Conservation (phyloP, 2,329 filamentous ascomycete genomes). For the Paracamarosporium sp. region DNA sequence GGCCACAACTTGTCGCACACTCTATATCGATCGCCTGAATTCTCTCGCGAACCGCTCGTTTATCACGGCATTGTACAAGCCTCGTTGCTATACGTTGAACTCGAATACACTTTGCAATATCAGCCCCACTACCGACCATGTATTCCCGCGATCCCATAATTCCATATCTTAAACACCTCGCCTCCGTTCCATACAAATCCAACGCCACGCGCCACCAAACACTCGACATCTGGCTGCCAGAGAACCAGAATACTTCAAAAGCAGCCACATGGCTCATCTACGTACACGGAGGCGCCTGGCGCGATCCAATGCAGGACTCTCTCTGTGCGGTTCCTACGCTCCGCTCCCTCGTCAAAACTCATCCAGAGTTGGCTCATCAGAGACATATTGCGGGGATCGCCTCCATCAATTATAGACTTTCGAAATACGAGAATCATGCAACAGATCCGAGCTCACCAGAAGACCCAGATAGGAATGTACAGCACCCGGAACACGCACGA, state of each 20-base stretch:
- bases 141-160: conserved; percentile 7
- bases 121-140: conserved; percentile 16
- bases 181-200: conserved; percentile 35
- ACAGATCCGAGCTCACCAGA: conserved; percentile 56
- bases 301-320: conserved; percentile 52
- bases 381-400: conserved; percentile 64
- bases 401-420: conserved; percentile 70
- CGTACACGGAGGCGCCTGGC: conserved; percentile 60
- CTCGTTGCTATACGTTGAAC: too few relatives aligned
- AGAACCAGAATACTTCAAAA: conserved; percentile 27
- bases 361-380: conserved; percentile 12
- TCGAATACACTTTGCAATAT: neutral
- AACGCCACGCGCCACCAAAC: conserved; percentile 46
- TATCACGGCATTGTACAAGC: too few relatives aligned
- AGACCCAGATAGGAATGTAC: conserved; percentile 55
- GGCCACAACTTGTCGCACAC: too few relatives aligned
- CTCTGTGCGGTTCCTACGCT: conserved; percentile 46
- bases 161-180: conserved; percentile 20
- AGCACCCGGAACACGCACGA: conserved; percentile 66
- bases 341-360: conserved; percentile 38
- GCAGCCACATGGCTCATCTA: conserved; percentile 46
- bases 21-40: too few relatives aligned
- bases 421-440: conserved; percentile 54
- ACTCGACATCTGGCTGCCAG: conserved; percentile 51
- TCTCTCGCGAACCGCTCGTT: neutral